phyloP scores from a whole-genome alignment of 345 rosid species.

The Murraya paniculata region DNA sequence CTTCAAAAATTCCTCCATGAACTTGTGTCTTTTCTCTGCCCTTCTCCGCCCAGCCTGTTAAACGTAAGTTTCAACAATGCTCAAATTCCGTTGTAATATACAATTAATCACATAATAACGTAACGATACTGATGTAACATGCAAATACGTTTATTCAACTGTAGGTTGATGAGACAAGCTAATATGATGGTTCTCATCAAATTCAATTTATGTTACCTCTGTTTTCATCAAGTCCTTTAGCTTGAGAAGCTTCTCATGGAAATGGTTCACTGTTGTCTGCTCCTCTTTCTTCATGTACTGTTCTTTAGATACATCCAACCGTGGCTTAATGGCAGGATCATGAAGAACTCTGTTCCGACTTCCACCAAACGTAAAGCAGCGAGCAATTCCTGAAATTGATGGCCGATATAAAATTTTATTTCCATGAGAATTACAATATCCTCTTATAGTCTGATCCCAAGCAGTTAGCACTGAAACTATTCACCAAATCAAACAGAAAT shows the following conservation, averaged over 20 bases:
- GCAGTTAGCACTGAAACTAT: not conserved
- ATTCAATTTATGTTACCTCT: conserved; percentile 33
- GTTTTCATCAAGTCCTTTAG: conserved; percentile 80
- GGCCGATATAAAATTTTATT: not conserved
- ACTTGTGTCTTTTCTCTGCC: conserved; percentile 74
- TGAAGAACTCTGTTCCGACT: conserved; percentile 73
- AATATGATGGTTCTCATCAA: not conserved
- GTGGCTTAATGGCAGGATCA: conserved; percentile 68
- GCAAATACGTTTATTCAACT: not conserved
- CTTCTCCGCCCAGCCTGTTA: conserved; percentile 69
- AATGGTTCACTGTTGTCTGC: conserved; percentile 79
- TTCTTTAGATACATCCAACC: conserved; percentile 66
- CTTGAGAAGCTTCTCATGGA: conserved; percentile 87
- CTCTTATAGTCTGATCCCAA: not conserved
- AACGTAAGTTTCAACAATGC: not conserved
- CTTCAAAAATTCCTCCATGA: conserved; percentile 65
- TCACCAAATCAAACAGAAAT: not conserved
- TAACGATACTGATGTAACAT: not conserved
- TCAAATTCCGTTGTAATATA: not conserved
- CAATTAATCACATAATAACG: not conserved
- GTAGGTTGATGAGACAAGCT: not conserved
- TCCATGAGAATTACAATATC: not conserved
- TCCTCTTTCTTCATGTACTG: conserved; percentile 68
- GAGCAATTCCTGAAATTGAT: conserved; percentile 64
- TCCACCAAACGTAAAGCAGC: conserved; percentile 91